Evolutionary conservation across 176 grass and related monocot species (phyloP).

Genomic region (Areca catechu): DNA sequence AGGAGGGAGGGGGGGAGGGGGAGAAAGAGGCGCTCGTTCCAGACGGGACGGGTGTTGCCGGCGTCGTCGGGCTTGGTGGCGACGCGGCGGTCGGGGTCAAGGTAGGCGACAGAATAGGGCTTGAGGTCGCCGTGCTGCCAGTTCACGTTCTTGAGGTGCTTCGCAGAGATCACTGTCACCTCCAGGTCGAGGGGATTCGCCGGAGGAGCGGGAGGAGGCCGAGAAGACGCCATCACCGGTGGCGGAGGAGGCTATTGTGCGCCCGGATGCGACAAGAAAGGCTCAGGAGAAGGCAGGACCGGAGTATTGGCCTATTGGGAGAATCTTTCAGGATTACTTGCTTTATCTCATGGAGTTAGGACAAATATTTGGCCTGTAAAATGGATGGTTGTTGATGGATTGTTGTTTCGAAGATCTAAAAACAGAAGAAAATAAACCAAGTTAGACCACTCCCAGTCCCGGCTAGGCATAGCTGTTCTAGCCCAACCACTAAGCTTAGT

Average conservation of each 20-base stretch:
- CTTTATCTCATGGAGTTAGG: too few relatives aligned
- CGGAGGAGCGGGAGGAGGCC: not conserved
- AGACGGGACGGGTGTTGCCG: conserved; percentile 61
- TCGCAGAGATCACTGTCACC: conserved; percentile 68
- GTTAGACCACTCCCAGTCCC: too few relatives aligned
- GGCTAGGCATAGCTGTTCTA: too few relatives aligned
- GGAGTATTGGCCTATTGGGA: too few relatives aligned
- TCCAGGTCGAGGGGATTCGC: conserved; percentile 48
- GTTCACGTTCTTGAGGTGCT: conserved; percentile 98
- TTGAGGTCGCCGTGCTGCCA: conserved; percentile 81
- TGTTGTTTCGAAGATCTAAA: too few relatives aligned
- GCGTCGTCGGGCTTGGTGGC: conserved; percentile 76
- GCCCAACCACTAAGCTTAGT: too few relatives aligned
- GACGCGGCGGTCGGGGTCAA: conserved; percentile 58
- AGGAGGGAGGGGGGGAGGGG: conserved; percentile 46
- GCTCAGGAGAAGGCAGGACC: too few relatives aligned
- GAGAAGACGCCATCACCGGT: conserved; percentile 1
- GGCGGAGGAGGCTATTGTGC: conserved; percentile 6
- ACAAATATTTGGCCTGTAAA: too few relatives aligned
- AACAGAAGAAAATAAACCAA: too few relatives aligned
- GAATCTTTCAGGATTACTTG: too few relatives aligned
- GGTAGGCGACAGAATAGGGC: conserved; percentile 77
- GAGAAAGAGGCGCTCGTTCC: conserved; percentile 79
- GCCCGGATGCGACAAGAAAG: too few relatives aligned
- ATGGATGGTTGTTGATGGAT: too few relatives aligned